Conservation (phyloP, 495 filamentous ascomycete genomes). For the Hypoxylon rickii region DNA sequence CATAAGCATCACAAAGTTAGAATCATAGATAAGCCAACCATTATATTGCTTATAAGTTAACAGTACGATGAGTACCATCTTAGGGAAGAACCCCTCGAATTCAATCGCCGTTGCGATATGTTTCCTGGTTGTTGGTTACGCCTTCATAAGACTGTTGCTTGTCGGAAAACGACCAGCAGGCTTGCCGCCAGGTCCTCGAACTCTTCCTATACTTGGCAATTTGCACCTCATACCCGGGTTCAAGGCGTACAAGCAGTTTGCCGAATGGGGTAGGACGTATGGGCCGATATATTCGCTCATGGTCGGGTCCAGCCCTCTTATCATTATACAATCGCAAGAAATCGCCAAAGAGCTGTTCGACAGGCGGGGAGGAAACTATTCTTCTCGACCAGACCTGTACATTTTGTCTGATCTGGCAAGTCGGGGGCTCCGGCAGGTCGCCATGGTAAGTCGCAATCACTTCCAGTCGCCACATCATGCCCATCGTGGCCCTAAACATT, state of each 20-base stretch:
- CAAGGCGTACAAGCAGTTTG: constrained; percentile 43
- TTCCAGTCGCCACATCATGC: neutral
- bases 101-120: neutral
- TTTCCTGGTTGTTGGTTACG: neutral
- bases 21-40: too few species aligned
- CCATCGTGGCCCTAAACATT: neutral
- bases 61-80: neutral
- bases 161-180: constrained; percentile 28
- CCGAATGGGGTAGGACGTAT: constrained; percentile 46
- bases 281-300: constrained; percentile 48
- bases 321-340: constrained; percentile 43
- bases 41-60: too few species aligned
- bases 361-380: constrained; percentile 46
- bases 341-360: constrained; percentile 47
- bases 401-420: constrained; percentile 41
- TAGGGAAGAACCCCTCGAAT: neutral
- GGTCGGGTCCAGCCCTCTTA: constrained; percentile 43
- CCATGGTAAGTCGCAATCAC: constrained; percentile 33
- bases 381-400: constrained; percentile 43
- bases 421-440: constrained; percentile 39
- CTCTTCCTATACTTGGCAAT: constrained; percentile 43
- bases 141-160: neutral
- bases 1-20: too few species aligned
- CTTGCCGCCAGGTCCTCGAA: constrained; percentile 42
- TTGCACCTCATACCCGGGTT: constrained; percentile 41